Base-by-base conservation (phyloP, 1,284 basidiomycete genomes). In the Irpex sp. region DNA sequence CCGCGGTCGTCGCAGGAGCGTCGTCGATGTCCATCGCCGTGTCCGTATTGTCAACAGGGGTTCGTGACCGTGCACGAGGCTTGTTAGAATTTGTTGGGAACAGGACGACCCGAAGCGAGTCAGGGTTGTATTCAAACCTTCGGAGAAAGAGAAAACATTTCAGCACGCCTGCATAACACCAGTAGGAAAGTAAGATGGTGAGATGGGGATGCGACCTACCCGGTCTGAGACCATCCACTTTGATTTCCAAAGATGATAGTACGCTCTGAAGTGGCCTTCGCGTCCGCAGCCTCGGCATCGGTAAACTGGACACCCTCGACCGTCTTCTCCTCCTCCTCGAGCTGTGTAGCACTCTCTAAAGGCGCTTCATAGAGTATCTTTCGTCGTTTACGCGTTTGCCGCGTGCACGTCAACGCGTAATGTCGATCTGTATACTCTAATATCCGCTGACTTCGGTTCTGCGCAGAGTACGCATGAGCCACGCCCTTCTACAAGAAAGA, bases 381-480 rank as follows among this genome's bases (percentile, higher is more conserved):
- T 8, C 67, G 63, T 39, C 71, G 69, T 74, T 70, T 62, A 71
- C 75, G 54, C 8, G 70, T 64, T 17, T 72, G 65, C 0, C 71
- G 59, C 46, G 70, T 75, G 0, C 81, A 83, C 36, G 87, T 80
- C 15, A 90, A 75, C 11, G 79, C 80, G 9, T 72, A 73, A 3
- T 92, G 79, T 17, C 87, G 81, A 65, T 85, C 81, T 0, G 80
- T 79, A 66, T 90, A 90, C 72, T 91, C 89, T 2, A 78, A 72
- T 17, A 92, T 72, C 1, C 89, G 80, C 69, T 90, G 89, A 4
- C 81, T 71, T 46, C 89, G 85, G 63, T 86, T 90, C 1, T 83
- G 81, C 9, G 81, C 70, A 31, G 87, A 84, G n/a, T 82, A 77
- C 9, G 78, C 73, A 61, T 82, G 81, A 13, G 83, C 81, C 1